Evolutionary conservation across 2,329 filamentous ascomycete genomes (phyloP).

Genomic region (Pyrenochaeta sp.): DNA sequence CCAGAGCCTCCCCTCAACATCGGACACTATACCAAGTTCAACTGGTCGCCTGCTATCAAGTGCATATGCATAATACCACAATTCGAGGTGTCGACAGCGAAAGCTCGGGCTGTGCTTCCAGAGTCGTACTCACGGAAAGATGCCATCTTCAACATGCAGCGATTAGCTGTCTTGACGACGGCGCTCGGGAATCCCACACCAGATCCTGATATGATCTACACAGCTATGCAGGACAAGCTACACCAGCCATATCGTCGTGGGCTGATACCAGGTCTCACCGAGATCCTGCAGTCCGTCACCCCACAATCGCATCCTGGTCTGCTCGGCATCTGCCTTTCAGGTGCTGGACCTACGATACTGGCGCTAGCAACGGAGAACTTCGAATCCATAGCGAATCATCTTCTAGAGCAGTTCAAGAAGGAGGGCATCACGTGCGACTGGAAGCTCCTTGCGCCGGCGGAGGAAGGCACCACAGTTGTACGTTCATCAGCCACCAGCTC

Average conservation of each 20-base stretch:
- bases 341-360: slow-evolving; percentile 92
- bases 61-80: slow-evolving; percentile 95
- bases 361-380: slow-evolving; percentile 92
- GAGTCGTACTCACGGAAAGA: slow-evolving; percentile 80
- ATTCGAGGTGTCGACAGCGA: slow-evolving; percentile 94
- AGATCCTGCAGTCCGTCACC: slow-evolving; percentile 91
- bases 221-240: slow-evolving; percentile 98
- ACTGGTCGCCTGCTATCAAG: slow-evolving; percentile 94
- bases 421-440: slow-evolving; percentile 82
- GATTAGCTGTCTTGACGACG: slow-evolving; percentile 88
- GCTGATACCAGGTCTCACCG: slow-evolving; percentile 88
- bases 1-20: slow-evolving; percentile 92
- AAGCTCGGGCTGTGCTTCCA: slow-evolving; percentile 86
- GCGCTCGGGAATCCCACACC: slow-evolving; percentile 90
- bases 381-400: slow-evolving; percentile 80
- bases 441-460: slow-evolving; percentile 87
- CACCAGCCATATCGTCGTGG: slow-evolving; percentile 95
- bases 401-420: slow-evolving; percentile 75
- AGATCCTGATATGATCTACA: slow-evolving; percentile 91
- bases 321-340: slow-evolving; percentile 92
- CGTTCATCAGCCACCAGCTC: slow-evolving; percentile 26
- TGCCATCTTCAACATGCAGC: slow-evolving; percentile 94
- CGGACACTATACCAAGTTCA: slow-evolving; percentile 95
- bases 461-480: slow-evolving; percentile 65
- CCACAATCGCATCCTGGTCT: slow-evolving; percentile 86